These are phyloP conservation scores for Aspergillus melleus DNA, from an alignment of 2,329 filamentous ascomycete genomes.

Conservation along the genomic window DNA sequence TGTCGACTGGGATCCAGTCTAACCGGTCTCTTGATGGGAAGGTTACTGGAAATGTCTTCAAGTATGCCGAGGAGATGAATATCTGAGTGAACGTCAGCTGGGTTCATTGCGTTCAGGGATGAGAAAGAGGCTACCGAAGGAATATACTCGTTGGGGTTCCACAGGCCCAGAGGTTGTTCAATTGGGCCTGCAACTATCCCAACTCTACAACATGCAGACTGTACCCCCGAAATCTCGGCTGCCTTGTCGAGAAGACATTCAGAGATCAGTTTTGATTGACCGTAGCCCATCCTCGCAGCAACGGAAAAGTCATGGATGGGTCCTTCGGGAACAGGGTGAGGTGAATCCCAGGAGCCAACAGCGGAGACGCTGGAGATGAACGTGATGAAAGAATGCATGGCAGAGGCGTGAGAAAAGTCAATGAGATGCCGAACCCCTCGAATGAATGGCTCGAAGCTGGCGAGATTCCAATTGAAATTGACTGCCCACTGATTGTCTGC, in stretches of 20 bases:
- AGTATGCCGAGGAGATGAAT: neutral
- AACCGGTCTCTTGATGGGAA: neutral
- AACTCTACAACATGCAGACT: neutral
- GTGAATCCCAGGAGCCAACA: neutral
- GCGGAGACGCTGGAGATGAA: neutral
- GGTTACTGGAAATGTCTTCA: neutral
- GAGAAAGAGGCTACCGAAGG: neutral
- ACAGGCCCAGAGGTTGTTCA: neutral
- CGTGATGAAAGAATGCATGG: neutral
- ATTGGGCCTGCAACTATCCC: neutral
- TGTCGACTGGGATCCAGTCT: neutral
- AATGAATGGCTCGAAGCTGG: neutral
- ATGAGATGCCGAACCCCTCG: neutral
- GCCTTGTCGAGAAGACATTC: slow-evolving; percentile 1
- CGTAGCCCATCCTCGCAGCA: neutral
- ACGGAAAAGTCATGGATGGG: neutral
- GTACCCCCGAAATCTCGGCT: neutral
- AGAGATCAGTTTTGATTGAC: neutral
- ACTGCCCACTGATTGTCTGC: neutral
- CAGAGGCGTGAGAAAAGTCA: slow-evolving; percentile 1
- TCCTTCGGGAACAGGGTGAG: neutral
- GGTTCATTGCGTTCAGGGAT: neutral
- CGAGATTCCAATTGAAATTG: neutral
- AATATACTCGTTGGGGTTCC: neutral
- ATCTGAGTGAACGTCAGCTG: neutral